Evolutionary conservation across 192 early-diverging fungal genomes (phyloP).

Genomic region (Coemansia sp.): DNA sequence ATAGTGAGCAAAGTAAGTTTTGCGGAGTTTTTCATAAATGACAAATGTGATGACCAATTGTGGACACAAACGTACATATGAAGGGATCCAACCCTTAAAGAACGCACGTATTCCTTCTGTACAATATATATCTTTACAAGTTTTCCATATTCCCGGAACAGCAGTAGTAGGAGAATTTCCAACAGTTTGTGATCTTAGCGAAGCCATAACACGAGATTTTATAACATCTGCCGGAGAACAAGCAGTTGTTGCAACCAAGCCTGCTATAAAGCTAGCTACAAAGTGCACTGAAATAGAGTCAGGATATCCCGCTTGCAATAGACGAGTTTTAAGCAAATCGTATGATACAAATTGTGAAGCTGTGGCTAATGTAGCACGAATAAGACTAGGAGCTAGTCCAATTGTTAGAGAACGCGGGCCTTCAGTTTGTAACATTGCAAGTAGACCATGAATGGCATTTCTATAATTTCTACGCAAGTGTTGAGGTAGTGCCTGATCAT

Average conservation of each 20-base stretch:
- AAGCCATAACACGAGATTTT: constrained; percentile 79
- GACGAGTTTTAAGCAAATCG: constrained; percentile 68
- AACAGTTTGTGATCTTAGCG: constrained; percentile 22
- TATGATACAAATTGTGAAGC: constrained; percentile 74
- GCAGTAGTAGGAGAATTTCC: constrained; percentile 3
- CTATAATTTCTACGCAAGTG: constrained; percentile 67
- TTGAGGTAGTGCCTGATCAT: constrained; percentile 67
- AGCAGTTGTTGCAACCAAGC: constrained; percentile 72
- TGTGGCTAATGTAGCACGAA: constrained; percentile 83
- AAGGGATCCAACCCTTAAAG: constrained; percentile 84
- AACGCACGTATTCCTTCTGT: constrained; percentile 67
- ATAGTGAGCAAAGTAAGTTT: constrained; percentile 38
- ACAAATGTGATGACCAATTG: constrained; percentile 84
- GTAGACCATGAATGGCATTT: constrained; percentile 65
- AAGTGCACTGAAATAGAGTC: constrained; percentile 72
- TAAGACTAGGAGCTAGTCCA: constrained; percentile 84
- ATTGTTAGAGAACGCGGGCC: constrained; percentile 74
- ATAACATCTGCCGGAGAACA: constrained; percentile 79
- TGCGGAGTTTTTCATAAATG: constrained; percentile 70
- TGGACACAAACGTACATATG: constrained; percentile 74
- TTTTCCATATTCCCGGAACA: constrained; percentile 32
- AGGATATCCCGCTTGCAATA: constrained; percentile 58
- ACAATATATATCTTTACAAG: constrained; percentile 43
- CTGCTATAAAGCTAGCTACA: constrained; percentile 67
- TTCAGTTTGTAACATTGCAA: constrained; percentile 70